Percentiles rank a stretch among this genome's conserved stretches.
Evolutionary conservation across 73 alveolate species (phyloP).

Genomic region (Paramecium bursaria): DNA sequence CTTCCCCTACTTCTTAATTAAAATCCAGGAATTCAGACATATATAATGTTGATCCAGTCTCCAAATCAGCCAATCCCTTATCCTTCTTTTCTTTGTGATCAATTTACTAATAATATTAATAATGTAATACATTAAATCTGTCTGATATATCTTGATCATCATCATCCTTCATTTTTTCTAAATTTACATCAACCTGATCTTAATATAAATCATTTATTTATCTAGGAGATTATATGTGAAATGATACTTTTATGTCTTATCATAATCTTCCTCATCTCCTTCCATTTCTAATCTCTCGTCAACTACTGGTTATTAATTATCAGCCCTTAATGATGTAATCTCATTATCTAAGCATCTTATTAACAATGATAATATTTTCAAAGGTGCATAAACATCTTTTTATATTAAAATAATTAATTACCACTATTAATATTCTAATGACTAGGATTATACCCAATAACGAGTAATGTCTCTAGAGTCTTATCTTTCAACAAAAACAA

Average conservation of each 20-base stretch:
- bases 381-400: slow-evolving; percentile 97
- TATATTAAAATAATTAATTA: not conserved
- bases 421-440: slow-evolving; percentile 88
- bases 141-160: slow-evolving; percentile 85
- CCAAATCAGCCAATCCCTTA: slow-evolving; percentile 95
- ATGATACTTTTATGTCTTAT: slow-evolving; percentile 47
- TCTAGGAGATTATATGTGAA: slow-evolving; percentile 72
- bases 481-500: slow-evolving; percentile 87
- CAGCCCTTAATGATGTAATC: slow-evolving; percentile 67
- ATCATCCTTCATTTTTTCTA: slow-evolving; percentile 84
- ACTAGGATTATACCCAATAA: slow-evolving; percentile 96
- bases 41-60: slow-evolving; percentile 95
- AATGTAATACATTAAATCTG: slow-evolving; percentile 73
- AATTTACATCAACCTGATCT: slow-evolving; percentile 83
- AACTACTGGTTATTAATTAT: slow-evolving; percentile 72
- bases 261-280: slow-evolving; percentile 78
- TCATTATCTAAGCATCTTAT: slow-evolving; percentile 96
- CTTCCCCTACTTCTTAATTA: slow-evolving; percentile 97
- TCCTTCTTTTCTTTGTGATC: slow-evolving; percentile 85
- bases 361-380: slow-evolving; percentile 89
- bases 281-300: slow-evolving; percentile 84
- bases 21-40: slow-evolving; percentile 96
- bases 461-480: slow-evolving; percentile 88
- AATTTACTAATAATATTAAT: slow-evolving; percentile 57
- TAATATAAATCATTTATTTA: slow-evolving; percentile 75